Evolutionary conservation across 2,329 filamentous ascomycete genomes (phyloP), one percentile per base, ranked within the genome.

Genomic region (Colletotrichum higginsianum): DNA sequence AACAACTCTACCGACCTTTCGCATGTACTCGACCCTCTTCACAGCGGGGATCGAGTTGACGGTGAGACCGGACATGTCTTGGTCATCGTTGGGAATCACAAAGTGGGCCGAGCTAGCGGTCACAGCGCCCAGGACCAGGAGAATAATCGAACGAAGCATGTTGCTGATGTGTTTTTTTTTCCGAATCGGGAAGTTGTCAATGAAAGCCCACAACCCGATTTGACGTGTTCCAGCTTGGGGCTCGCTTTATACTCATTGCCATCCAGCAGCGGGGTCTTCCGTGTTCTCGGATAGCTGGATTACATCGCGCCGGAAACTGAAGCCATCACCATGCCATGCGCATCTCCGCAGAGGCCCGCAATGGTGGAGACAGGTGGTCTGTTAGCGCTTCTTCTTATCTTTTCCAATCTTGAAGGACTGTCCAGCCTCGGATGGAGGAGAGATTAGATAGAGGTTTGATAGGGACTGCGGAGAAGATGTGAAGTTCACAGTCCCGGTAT

Each of bases 21-120:
- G 52, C 69, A 72, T 65, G 23, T 69, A 65, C 40, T 72, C 60
- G 4, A 72, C 21, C n/a, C 66, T 49, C 23, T 69, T 72, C 4
- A 23, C 40, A 9, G 69, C 69, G 3, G 60, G 42, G 9, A 72
- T 16, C 6, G 66, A 69, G 35, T 72, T 72, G 35, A 72, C 66
- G 1, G 69, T 69, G 9, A 72, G 49, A 2, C 66, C 66, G 0
- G 66, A 64, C 69, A 72, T 69, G 49, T 72, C 46, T 44, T 72
- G 69, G 56, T 72, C 66, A 30, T 72, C 69, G 11, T 72, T 65
- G 7, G 66, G 66, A 4, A 72, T 26, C 1, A 72, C 61, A 7
- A 72, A 64, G 15, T 65, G 66, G 0, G 60, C 66, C 15, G 55
- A 61, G 35, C 55, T 35, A 6, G 18, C 18, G n/a, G 42, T 6